Evolutionary conservation across 371 early-diverging fungal genomes (phyloP).

Genomic region (Gilbertella persicaria): DNA sequence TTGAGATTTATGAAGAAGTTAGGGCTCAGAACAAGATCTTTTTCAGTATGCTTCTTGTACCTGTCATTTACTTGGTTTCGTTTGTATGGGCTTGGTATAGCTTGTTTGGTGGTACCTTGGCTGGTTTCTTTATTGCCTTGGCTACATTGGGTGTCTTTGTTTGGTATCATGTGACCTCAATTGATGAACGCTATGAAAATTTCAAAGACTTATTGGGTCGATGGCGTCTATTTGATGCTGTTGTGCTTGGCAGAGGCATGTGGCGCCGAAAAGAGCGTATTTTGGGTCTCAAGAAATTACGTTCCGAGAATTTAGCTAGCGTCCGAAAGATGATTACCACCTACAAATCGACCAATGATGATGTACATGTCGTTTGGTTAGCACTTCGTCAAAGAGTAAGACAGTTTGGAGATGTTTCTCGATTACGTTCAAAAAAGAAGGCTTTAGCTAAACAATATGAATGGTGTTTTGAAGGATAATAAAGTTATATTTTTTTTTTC

Average conservation of each 20-base stretch:
- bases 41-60: conserved; percentile 41
- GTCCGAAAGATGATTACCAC: conserved; percentile 34
- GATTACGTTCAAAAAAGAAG: conserved; percentile 30
- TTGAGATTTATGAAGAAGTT: conserved; percentile 57
- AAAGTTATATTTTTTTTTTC: background rate
- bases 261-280: conserved; percentile 48
- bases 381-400: conserved; percentile 37
- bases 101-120: conserved; percentile 43
- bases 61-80: conserved; percentile 40
- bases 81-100: conserved; percentile 49
- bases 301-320: conserved; percentile 32
- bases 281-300: conserved; percentile 36
- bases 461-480: conserved; percentile 30
- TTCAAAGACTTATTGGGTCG: conserved; percentile 50
- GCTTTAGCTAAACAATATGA: conserved; percentile 45
- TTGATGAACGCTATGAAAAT: conserved; percentile 51
- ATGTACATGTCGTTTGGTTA: conserved; percentile 38
- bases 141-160: conserved; percentile 43
- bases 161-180: conserved; percentile 52
- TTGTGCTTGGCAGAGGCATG: conserved; percentile 49
- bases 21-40: conserved; percentile 61
- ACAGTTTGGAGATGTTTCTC: conserved; percentile 33
- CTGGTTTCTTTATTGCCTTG: conserved; percentile 43
- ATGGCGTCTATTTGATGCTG: conserved; percentile 56
- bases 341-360: conserved; percentile 34